Percentiles rank a stretch among this genome's conserved stretches.
Evolutionary conservation across 257 asterid species (phyloP).

Genomic region (Nyctanthes arbortristis): DNA sequence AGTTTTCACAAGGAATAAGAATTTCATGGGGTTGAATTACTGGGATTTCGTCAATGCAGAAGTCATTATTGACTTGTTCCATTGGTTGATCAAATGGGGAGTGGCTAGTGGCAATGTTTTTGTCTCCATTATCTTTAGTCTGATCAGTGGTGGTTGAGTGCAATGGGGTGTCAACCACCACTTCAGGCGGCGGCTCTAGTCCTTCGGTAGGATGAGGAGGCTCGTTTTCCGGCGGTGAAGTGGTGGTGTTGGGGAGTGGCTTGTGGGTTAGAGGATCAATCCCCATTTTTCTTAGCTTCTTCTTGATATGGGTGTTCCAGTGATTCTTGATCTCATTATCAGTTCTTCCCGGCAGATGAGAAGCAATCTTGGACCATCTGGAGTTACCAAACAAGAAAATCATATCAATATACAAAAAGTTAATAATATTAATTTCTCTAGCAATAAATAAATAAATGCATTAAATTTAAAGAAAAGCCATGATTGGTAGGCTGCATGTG

Average conservation of each 20-base stretch:
- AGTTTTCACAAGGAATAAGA: slow-evolving; percentile 33
- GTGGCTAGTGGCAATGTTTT: not conserved
- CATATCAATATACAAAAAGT: no score
- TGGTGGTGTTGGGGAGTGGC: slow-evolving; percentile 45
- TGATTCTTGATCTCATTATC: slow-evolving; percentile 96
- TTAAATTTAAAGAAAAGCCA: not conserved
- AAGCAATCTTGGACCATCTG: slow-evolving; percentile 96
- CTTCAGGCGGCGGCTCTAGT: not conserved
- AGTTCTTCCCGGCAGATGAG: slow-evolving; percentile 96
- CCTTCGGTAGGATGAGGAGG: not conserved
- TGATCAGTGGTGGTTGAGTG: no score
- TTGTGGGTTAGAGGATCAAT: slow-evolving; percentile 89
- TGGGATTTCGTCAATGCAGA: slow-evolving; percentile 77
- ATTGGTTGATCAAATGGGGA: slow-evolving; percentile 22
- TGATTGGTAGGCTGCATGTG: not conserved
- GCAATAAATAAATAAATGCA: not conserved
- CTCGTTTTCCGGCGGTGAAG: slow-evolving; percentile 10
- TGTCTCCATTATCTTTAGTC: slow-evolving; percentile 21
- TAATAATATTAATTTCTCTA: no score
- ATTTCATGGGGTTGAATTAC: slow-evolving; percentile 69
- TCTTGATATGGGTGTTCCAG: slow-evolving; percentile 95
- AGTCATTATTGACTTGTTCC: slow-evolving; percentile 58
- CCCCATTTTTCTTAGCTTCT: slow-evolving; percentile 87
- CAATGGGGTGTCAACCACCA: no score
- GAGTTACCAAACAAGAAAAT: not conserved